These are phyloP conservation scores for Golovinomyces cichoracearum DNA, from an alignment of 2,329 filamentous ascomycete species.

Conservation along the genomic window DNA sequence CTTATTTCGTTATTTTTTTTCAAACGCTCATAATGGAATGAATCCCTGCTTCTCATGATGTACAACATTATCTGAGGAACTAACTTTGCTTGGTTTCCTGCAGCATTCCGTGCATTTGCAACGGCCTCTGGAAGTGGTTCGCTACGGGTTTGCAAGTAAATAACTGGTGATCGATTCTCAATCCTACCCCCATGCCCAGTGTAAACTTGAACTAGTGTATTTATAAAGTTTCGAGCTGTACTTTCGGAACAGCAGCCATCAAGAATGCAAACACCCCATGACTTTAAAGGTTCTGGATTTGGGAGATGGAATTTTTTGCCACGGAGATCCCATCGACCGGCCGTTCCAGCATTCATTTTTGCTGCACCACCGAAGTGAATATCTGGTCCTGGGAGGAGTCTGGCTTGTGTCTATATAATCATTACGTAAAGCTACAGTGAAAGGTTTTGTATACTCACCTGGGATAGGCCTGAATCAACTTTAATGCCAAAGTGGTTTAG, in stretches of 20 bases:
- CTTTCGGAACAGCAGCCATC: constrained; percentile 25
- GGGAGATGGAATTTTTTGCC: constrained; percentile 48
- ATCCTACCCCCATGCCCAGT: constrained; percentile 33
- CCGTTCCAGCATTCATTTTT: constrained; percentile 32
- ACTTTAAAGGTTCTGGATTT: constrained; percentile 35
- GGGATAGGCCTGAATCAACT: constrained; percentile 37
- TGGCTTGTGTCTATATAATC: constrained; percentile 29
- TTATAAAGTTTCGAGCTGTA: constrained; percentile 25
- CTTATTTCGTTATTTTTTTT: constrained; percentile 78
- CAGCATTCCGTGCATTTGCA: constrained; percentile 3
- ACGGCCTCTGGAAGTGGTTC: constrained; percentile 6
- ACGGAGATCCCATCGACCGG: constrained; percentile 69
- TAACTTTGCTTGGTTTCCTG: constrained; percentile 7
- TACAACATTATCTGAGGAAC: constrained; percentile 54
- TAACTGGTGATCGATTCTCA: constrained; percentile 20
- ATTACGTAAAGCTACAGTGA: background rate
- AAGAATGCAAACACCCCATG: constrained; percentile 53
- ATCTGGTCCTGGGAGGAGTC: constrained; percentile 42
- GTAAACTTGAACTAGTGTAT: constrained; percentile 36
- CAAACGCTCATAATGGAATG: constrained; percentile 51
- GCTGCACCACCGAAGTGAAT: constrained; percentile 31
- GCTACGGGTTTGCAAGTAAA: constrained; percentile 10
- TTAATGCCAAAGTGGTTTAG: constrained; percentile 48
- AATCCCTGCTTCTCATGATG: constrained; percentile 45
- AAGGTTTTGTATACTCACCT: constrained; percentile 12